Percentiles rank a stretch among this genome's conserved stretches.
Evolutionary conservation across 192 early-diverging fungal species (phyloP).

Genomic region (Endogone sp.): DNA sequence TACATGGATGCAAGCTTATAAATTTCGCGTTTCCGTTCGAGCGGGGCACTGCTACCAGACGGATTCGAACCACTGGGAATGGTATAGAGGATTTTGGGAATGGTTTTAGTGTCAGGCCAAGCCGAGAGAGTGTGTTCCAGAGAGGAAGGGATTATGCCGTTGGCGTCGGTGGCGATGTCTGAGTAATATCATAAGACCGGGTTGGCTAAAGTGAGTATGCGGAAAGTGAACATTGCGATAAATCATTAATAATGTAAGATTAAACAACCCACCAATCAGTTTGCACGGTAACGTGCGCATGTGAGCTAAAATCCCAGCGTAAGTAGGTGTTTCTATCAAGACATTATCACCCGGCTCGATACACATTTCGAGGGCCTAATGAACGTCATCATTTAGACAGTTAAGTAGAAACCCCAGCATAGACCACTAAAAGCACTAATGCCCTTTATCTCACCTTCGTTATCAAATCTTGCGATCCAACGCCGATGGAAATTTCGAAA

Average conservation of each 20-base stretch:
- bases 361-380: conserved; percentile 44
- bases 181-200: too few species aligned
- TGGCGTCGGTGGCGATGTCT: conserved; percentile 37
- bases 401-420: too few species aligned
- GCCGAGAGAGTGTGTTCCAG: conserved; percentile 44
- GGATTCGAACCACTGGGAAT: conserved; percentile 91
- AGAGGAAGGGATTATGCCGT: conserved; percentile 59
- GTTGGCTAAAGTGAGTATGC: too few species aligned
- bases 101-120: conserved; percentile 36
- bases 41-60: conserved; percentile 75
- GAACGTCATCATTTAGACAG: too few species aligned
- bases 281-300: conserved; percentile 40
- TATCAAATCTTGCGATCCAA: conserved; percentile 52
- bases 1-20: conserved; percentile 75
- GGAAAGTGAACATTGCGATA: not conserved
- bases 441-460: conserved; percentile 35
- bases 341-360: conserved; percentile 43
- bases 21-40: conserved; percentile 71
- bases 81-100: conserved; percentile 58
- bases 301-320: conserved; percentile 43
- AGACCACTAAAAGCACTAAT: too few species aligned
- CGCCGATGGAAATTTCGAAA: conserved; percentile 39
- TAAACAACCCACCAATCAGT: conserved; percentile 27
- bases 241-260: not conserved
- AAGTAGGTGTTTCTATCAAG: conserved; percentile 48